Evolutionary conservation across 1,139 yeast species (phyloP), one percentile per base, ranked within the genome.

Genomic region (Magnusiomyces fungicola): DNA sequence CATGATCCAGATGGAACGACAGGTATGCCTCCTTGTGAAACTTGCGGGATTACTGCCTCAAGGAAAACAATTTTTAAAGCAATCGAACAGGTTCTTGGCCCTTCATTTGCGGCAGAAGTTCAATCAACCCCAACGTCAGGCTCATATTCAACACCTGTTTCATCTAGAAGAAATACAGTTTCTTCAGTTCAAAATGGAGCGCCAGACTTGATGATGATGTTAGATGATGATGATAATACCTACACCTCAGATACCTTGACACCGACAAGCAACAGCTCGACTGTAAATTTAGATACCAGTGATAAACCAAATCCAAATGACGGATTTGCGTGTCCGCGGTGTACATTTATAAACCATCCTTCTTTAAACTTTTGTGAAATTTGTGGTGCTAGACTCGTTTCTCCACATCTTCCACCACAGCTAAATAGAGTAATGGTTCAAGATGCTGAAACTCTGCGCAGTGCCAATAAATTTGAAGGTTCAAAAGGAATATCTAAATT

Each of bases 341-440:
- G 97, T 60, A 92, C 97, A 0, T 92, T 90, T 60, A 70, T 79
- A 16, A 92, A 92, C 62, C 96, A 90, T 64, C 85, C 90, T 0
- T 78, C 86, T 3, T 69, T 92, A 71, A 69, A 74, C 45, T 74
- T 72, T 55, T 92, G 98, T 64, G 98, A 92, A 64, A 76, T 92
- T 63, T 92, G 97, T 68, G 96, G 96, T 0, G 71, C 83, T 0
- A 73, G 75, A 43, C 68, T 86, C 27, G 65, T 70, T 1, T 60
- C 69, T 2, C 60, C 65, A 3, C 58, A 64, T 21, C 58, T 57
- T 47, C 65, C 64, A 16, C 59, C 64, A 7, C 55, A 57, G 29
- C 50, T 63, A 43, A 58, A 52, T 21, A 22, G 44, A 12, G 44
- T 41, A 6, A 29, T 41, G 19, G 44, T 41, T 9, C 36, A 27